phyloP scores from a whole-genome alignment of 495 filamentous ascomycete species.

The Annulohypoxylon moriforme region DNA sequence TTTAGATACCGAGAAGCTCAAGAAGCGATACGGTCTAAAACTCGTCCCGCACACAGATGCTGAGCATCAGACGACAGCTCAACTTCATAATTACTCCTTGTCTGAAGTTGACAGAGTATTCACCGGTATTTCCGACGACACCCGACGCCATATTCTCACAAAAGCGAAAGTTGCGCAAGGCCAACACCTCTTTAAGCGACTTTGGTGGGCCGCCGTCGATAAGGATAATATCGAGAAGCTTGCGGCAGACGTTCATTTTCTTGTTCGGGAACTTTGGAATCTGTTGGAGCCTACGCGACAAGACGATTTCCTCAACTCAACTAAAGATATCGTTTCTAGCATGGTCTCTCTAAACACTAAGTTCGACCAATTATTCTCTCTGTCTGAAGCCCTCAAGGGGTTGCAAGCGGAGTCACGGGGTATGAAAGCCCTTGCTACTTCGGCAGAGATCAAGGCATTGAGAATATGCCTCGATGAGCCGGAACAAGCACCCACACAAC shows the following conservation, averaged over 20 bases:
- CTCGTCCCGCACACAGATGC: background rate
- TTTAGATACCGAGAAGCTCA: background rate
- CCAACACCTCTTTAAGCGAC: background rate
- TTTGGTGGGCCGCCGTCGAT: constrained; percentile 1
- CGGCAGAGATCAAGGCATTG: background rate
- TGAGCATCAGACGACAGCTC: background rate
- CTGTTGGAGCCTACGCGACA: background rate
- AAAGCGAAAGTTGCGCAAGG: background rate
- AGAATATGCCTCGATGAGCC: background rate
- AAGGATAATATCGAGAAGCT: constrained; percentile 3
- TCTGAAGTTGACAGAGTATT: background rate
- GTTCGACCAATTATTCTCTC: background rate
- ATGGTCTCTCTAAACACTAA: constrained; percentile 1
- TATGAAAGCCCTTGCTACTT: background rate
- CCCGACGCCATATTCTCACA: background rate
- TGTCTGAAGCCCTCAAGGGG: background rate
- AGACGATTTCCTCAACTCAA: constrained; percentile 2
- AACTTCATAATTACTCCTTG: background rate
- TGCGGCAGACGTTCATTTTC: background rate
- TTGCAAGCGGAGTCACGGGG: background rate
- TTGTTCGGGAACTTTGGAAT: constrained; percentile 1
- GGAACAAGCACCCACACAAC: background rate
- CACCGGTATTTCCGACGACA: background rate
- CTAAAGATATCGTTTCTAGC: background rate
- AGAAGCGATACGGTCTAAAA: background rate